Percentiles rank a stretch among this genome's conserved stretches.
Evolutionary conservation across 257 asterid species (phyloP).

Genomic region (Solanum lignicaule): DNA sequence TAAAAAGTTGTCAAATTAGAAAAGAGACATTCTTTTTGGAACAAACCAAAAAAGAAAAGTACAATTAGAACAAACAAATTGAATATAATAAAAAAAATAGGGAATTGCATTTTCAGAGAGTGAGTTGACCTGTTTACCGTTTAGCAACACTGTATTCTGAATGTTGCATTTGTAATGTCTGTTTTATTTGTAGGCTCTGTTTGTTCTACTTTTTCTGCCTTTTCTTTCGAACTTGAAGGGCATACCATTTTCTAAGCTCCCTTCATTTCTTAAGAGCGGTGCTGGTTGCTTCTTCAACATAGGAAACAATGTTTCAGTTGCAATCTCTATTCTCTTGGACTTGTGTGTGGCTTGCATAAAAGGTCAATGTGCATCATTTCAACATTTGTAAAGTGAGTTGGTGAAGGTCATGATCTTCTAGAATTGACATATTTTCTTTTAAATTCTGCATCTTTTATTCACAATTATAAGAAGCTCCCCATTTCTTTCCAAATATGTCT

Average conservation of each 20-base stretch:
- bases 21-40: background rate
- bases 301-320: conserved; percentile 50
- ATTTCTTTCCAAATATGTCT: too few species aligned
- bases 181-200: conserved; percentile 49
- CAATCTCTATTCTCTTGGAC: background rate
- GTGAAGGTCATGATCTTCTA: background rate
- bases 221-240: conserved; percentile 71
- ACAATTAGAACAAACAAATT: background rate
- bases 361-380: background rate
- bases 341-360: background rate
- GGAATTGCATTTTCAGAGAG: background rate
- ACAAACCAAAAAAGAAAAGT: background rate
- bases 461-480: background rate
- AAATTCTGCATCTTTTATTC: background rate
- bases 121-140: background rate
- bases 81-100: background rate
- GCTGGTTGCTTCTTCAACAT: conserved; percentile 58
- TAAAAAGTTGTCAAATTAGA: background rate
- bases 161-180: background rate
- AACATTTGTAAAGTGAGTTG: background rate
- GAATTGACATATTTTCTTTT: background rate
- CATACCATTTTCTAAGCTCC: conserved; percentile 64
- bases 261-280: conserved; percentile 59
- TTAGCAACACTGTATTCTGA: background rate
- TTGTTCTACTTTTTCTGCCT: conserved; percentile 77